Evolutionary conservation across 441 rosid species (phyloP), one percentile per base, ranked within the genome.

Genomic region (Pelargonium australe): DNA sequence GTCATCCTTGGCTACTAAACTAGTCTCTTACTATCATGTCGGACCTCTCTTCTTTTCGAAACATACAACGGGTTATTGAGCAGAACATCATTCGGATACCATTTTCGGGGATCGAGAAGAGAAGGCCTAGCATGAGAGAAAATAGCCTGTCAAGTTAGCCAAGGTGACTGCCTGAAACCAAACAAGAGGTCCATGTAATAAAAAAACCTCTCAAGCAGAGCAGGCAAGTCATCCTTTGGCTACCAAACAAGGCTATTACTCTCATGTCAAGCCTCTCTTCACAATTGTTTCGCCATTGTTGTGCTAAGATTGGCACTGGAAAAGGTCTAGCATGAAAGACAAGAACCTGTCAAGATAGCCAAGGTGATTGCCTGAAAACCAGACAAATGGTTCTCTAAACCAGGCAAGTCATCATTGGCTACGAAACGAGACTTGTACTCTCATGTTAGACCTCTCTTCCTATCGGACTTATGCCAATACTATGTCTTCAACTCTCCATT

Each of bases 141-240:
- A 53, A 14, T 16, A n/a, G 60, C 9, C 8, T 53, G 60, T 53
- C 60, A 53, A 53, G 60, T n/a, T 53, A 53, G 60, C 23, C 5
- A 53, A 53, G 60, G 19, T n/a, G 19, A 53, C 60, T 53, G 60
- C 60, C 60, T 53, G 60, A 53, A 14, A 53, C 23, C 6, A 40
- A 7, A 1, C 44, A 40, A 6, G 44, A 7, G 19, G 20, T 53
- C 6, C 44, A 0, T 40, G 44, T 3, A 31, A 3, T n/a, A 40
- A 40, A 40, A 7, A 40, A 40, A 7, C 44, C 44, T 40, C 9
- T 40, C 8, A 1, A 40, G 8, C 44, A 40, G 44, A 40, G 44
- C 62, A 55, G 62, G 62, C 62, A 55, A 55, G 60, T 53, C 60
- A 53, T 53, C 60, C 60, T 20, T 20, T 53, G 60, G 60, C 60